Base-by-base conservation (phyloP, 2,329 filamentous ascomycete species). In the Neofusicoccum ribis region DNA sequence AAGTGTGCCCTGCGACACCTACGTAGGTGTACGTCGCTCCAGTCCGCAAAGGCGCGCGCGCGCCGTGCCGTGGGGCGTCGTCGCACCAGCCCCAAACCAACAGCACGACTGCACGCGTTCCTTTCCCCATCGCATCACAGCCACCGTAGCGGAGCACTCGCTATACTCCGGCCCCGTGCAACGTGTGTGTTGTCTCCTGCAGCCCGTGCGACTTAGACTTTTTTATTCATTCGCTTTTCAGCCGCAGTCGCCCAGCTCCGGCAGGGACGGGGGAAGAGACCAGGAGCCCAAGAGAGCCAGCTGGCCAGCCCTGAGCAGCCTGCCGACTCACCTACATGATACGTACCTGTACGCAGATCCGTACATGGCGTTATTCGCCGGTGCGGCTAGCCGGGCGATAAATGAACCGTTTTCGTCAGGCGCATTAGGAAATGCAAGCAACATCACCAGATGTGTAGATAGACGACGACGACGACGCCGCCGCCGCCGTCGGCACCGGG, bases 391-490 rank as follows among this genome's bases (percentile, higher is more conserved):
- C 56, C 27, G 56, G 23, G 12, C 56, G 27, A 17, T 47, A 36
- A 17, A 17, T 37, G 8, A 17, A 37, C 56, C 56, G 39, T 60
- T 59, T 60, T 60, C 56, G 56, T 60, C 56, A 60, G 43, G 52
- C 39, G 51, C 51, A 43, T 56, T 52, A 41, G 51, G 17, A 20
- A 37, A 44, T 46, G 43, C 41, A 46, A 47, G 3, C 46, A 39
- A 27, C 39, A 59, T 12, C 39, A 15, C 41, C 27, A 31, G 27
- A 31, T 31, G 27, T 31, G 27, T 43, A 37, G 43, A 15, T 27
- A 41, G 36, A 56, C 14, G 37, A 9, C 23, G 36, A 56, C 37
- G 37, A 56, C 37, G 17, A 37, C 39, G 20, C 20, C 20, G 36
- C 23, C 23, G 23, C 3, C 23, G 23, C 3, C 23, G 23, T 3